A percentile compares a stretch with the other conserved stretches of the same genome.
phyloP scores from a whole-genome alignment of 495 filamentous ascomycete genomes.

The Letharia columbiana region DNA sequence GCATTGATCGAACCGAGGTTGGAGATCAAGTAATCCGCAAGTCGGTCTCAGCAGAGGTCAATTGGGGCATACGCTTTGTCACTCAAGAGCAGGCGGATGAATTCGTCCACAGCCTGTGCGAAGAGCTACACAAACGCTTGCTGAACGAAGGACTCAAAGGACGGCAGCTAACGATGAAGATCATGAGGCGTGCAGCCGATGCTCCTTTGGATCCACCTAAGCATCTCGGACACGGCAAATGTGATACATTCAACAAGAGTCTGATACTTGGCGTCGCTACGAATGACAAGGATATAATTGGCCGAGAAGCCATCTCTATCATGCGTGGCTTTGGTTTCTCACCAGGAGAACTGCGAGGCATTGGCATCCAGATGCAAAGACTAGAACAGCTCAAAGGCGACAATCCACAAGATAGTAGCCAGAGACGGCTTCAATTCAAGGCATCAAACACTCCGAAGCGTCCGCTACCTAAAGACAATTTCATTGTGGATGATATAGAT shows the following conservation, averaged over 20 bases:
- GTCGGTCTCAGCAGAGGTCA: slow-evolving; percentile 91
- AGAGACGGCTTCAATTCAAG: slow-evolving; percentile 55
- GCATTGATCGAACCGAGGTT: slow-evolving; percentile 79
- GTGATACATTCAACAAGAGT: slow-evolving; percentile 87
- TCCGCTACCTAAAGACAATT: slow-evolving; percentile 32
- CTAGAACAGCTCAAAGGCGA: slow-evolving; percentile 63
- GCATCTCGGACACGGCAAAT: slow-evolving; percentile 91
- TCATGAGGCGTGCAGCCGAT: slow-evolving; percentile 78
- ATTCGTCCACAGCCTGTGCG: slow-evolving; percentile 73
- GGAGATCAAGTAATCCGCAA: slow-evolving; percentile 74
- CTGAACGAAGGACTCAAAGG: slow-evolving; percentile 78
- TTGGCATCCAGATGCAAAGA: slow-evolving; percentile 88
- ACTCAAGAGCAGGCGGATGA: slow-evolving; percentile 84
- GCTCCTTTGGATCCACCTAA: slow-evolving; percentile 90
- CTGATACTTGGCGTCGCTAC: slow-evolving; percentile 73
- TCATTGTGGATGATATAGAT: slow-evolving; percentile 45
- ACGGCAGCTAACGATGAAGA: slow-evolving; percentile 80
- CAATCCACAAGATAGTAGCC: slow-evolving; percentile 46
- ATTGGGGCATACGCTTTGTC: slow-evolving; percentile 94
- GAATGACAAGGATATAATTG: slow-evolving; percentile 57
- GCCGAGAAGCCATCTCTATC: slow-evolving; percentile 74
- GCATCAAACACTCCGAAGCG: slow-evolving; percentile 27
- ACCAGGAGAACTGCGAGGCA: slow-evolving; percentile 79
- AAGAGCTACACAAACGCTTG: slow-evolving; percentile 71
- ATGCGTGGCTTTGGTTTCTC: slow-evolving; percentile 73